Percentiles rank a stretch among this genome's conserved stretches.
These are phyloP conservation scores for Pestalotiopsis sp. DNA, from an alignment of 2,329 filamentous ascomycete genomes.

Conservation along the genomic window DNA sequence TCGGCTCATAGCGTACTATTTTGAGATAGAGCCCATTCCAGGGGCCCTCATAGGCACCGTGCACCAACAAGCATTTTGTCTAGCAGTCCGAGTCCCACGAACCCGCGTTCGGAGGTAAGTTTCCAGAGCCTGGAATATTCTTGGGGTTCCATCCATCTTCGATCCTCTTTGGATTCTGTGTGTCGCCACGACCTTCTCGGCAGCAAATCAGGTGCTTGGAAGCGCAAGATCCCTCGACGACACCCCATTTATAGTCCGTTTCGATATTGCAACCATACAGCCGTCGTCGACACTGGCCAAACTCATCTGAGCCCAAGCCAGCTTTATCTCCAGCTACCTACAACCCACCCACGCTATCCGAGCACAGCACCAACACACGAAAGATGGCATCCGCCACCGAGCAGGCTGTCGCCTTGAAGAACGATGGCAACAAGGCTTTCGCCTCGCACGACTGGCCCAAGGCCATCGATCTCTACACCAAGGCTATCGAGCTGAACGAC, in stretches of 20 bases:
- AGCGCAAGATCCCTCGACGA: neutral
- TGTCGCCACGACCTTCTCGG: constrained; percentile 2
- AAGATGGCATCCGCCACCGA: constrained; percentile 52
- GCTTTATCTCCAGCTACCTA: neutral
- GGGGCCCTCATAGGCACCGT: neutral
- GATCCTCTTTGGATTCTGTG: neutral
- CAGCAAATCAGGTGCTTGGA: neutral
- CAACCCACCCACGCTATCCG: neutral
- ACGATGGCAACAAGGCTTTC: constrained; percentile 94
- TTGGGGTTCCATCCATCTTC: neutral
- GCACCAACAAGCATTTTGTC: constrained; percentile 10
- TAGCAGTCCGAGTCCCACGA: neutral
- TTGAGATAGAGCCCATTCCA: neutral
- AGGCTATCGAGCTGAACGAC: constrained; percentile 84
- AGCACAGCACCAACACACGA: neutral
- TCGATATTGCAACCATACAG: neutral
- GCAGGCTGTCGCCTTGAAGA: constrained; percentile 83
- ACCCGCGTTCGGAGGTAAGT: constrained; percentile 6
- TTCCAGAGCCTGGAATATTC: constrained; percentile 9
- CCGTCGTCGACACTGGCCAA: neutral
- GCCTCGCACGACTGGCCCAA: constrained; percentile 81
- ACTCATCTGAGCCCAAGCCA: neutral
- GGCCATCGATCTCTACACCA: constrained; percentile 81
- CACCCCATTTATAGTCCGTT: neutral
- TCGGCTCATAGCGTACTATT: neutral